These are phyloP conservation scores for Penicillium chermesinum DNA, from an alignment of 495 filamentous ascomycete genomes.

Conservation along the genomic window DNA sequence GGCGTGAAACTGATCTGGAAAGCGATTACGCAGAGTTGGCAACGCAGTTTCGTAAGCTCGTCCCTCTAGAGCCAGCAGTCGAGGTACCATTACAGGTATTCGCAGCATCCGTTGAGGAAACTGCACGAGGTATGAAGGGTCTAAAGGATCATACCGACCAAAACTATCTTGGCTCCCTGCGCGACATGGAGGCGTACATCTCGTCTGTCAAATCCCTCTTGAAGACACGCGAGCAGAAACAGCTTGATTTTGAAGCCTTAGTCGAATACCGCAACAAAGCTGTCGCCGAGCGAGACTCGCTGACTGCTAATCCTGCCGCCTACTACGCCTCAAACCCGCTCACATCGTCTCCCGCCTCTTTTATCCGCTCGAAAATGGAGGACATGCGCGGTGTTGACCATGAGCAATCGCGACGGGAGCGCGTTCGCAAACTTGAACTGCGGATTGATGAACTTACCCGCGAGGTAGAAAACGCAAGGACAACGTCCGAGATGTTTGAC, in stretches of 20 bases:
- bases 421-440: constrained; percentile 82
- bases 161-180: constrained; percentile 83
- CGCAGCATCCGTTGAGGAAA: constrained; percentile 79
- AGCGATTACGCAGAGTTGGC: constrained; percentile 83
- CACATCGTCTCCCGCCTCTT: constrained; percentile 68
- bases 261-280: constrained; percentile 93
- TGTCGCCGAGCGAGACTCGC: constrained; percentile 77
- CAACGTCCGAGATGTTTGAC: constrained; percentile 79
- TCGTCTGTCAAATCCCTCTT: constrained; percentile 76
- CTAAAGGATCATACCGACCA: constrained; percentile 93
- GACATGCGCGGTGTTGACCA: constrained; percentile 96
- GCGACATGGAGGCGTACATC: constrained; percentile 93
- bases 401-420: constrained; percentile 80
- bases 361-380: constrained; percentile 91
- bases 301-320: constrained; percentile 59
- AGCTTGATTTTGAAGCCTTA: constrained; percentile 93
- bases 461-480: constrained; percentile 82
- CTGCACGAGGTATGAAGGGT: constrained; percentile 61
- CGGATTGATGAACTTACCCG: constrained; percentile 83
- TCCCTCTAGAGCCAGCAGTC: constrained; percentile 83
- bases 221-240: constrained; percentile 93
- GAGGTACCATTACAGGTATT: constrained; percentile 76
- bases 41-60: constrained; percentile 88
- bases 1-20: constrained; percentile 85
- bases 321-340: constrained; percentile 55